Evolutionary conservation across 768 basidiomycete genomes (phyloP).

Genomic region (Kwoniella botswanensis): DNA sequence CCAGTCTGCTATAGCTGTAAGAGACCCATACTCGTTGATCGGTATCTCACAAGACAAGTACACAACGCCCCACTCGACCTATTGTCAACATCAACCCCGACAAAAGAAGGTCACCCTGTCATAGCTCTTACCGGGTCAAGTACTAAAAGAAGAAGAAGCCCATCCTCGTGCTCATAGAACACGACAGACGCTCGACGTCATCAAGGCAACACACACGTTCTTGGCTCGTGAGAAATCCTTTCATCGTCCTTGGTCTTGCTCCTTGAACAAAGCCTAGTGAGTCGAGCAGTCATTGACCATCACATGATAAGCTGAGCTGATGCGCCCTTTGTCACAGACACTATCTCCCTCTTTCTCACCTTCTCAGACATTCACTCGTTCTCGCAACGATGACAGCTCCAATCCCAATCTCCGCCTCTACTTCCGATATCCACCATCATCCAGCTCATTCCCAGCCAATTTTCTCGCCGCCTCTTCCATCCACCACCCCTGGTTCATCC

Average conservation of each 20-base stretch:
- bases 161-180: no score
- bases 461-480: slow-evolving; percentile 14
- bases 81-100: no score
- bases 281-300: not conserved
- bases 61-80: no score
- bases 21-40: no score
- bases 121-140: no score
- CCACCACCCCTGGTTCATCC: slow-evolving; percentile 27
- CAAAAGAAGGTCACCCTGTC: no score
- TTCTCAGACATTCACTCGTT: not conserved
- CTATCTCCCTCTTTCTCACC: not conserved
- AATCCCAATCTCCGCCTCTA: slow-evolving; percentile 30
- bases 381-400: slow-evolving; percentile 28
- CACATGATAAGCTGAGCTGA: not conserved
- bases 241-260: not conserved
- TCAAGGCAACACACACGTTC: not conserved
- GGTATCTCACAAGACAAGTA: no score
- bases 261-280: not conserved
- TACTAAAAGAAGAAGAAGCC: no score
- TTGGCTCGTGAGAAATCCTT: not conserved
- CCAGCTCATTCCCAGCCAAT: slow-evolving; percentile 10
- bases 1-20: no score
- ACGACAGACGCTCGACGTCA: not conserved
- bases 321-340: no score
- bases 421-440: not conserved